These are phyloP conservation scores for Fonsecaea monophora DNA, from an alignment of 2,329 filamentous ascomycete species.

Conservation along the genomic window DNA sequence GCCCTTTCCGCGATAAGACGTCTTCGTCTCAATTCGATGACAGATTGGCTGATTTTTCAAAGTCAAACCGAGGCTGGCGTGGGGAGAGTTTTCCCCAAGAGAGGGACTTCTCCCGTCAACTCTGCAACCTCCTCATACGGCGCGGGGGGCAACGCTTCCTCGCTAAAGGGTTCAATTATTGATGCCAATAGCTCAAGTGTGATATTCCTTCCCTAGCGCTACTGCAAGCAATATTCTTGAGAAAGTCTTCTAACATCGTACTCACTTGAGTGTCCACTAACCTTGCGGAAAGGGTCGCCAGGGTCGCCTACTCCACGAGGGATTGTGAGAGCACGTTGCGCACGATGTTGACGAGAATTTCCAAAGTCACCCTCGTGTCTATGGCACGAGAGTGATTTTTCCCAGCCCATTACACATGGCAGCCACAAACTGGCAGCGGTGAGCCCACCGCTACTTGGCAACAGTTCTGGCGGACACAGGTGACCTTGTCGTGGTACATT, in stretches of 20 bases:
- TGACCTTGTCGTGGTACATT: constrained; percentile 22
- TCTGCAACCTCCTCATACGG: neutral
- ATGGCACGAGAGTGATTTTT: neutral
- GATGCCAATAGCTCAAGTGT: constrained; percentile 14
- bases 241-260: constrained; percentile 1
- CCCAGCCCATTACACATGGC: constrained; percentile 25
- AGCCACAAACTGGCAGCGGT: constrained; percentile 33
- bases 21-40: constrained; percentile 13
- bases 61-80: constrained; percentile 24
- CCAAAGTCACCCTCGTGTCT: neutral
- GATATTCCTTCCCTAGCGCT: constrained; percentile 22
- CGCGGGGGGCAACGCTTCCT: constrained; percentile 2
- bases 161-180: constrained; percentile 18
- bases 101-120: constrained; percentile 4
- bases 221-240: constrained; percentile 12
- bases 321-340: constrained; percentile 2
- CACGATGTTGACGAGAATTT: constrained; percentile 1
- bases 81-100: constrained; percentile 7
- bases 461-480: constrained; percentile 8
- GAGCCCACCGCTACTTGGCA: constrained; percentile 33
- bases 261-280: neutral
- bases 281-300: neutral
- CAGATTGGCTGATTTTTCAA: constrained; percentile 23
- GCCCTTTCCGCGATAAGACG: constrained; percentile 27
- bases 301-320: neutral